phyloP scores from a whole-genome alignment of 331 rosid species.

The Malus hybrid region DNA sequence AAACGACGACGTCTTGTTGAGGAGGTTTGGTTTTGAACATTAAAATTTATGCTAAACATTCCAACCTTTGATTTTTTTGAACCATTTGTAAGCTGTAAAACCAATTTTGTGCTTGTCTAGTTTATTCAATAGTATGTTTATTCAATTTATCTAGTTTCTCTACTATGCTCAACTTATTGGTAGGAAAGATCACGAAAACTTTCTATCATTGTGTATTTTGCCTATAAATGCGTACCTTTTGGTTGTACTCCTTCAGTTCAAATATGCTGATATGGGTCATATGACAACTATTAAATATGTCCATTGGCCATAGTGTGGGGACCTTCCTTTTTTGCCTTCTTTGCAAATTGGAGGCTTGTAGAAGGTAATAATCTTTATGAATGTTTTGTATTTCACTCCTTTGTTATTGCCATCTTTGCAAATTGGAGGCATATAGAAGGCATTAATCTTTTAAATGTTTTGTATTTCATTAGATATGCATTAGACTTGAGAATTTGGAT shows the following conservation, averaged over 20 bases:
- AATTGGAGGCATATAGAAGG: no score
- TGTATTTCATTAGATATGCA: background rate
- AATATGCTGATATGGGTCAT: background rate
- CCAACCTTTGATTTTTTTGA: background rate
- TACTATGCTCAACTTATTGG: background rate
- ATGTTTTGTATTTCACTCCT: no score
- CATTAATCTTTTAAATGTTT: no score
- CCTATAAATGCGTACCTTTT: background rate
- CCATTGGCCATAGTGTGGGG: background rate
- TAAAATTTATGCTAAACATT: background rate
- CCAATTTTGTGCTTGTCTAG: background rate
- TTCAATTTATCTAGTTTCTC: background rate
- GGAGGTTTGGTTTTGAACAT: slow-evolving; percentile 57
- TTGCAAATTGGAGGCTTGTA: background rate
- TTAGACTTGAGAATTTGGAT: background rate
- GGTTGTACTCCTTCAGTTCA: background rate
- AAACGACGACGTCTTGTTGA: slow-evolving; percentile 75
- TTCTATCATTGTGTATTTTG: background rate
- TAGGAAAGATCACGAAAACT: background rate
- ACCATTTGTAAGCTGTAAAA: background rate
- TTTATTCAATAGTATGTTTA: background rate
- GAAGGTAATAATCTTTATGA: no score
- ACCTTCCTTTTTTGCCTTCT: background rate
- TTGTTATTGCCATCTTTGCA: no score
- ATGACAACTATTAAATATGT: background rate